Base-by-base conservation (phyloP, 2,329 filamentous ascomycete species). In the Colletotrichum ledebouriae region DNA sequence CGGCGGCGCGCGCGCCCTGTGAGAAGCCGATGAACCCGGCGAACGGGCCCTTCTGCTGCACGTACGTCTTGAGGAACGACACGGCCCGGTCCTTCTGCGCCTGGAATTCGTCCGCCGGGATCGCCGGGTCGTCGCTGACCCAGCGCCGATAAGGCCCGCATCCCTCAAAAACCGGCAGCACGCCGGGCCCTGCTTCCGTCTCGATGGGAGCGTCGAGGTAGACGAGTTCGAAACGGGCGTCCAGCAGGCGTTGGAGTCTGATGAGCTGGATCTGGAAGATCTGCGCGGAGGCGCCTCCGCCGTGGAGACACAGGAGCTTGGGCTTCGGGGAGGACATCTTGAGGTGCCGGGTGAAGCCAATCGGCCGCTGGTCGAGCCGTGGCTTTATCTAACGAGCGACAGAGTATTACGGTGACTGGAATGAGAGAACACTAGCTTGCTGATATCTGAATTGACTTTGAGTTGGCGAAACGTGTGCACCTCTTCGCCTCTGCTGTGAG, bases 221-320 rank as follows among this genome's bases (percentile, higher is more conserved):
- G 2, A 67, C 50, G 17, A 69, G 46, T 4, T 67, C 62, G 46
- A 69, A 69, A 11, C 42, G 63, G 22, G 56, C n/a, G 4, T 57
- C 57, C 5, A 69, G 63, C 1, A 57, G 13, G 17, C 62, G 56
- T 15, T 55, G 57, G n/a, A 69, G 63, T 20, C 62, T 42, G 49
- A 60, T 49, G 50, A 66, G 63, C 37, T 69, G 67, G 13, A 67
- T 67, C 37, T 62, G 50, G 20, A 69, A 69, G 50, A 69, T 69
- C 29, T 20, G 39, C 3, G 49, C 63, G 3, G 56, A 61, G 10
- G 67, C 25, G 42, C 67, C 67, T 4, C 67, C 67, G 25, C 67
- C 67, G 57, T 69, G 67, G 17, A 69, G 67, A 37, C 67, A 69
- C 7, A 69, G 67, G 10, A 69, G 57, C 52, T 57, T 61, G 9